Base-by-base conservation (phyloP, 169 alveolate genomes). In the Plasmodium reichenowi region DNA sequence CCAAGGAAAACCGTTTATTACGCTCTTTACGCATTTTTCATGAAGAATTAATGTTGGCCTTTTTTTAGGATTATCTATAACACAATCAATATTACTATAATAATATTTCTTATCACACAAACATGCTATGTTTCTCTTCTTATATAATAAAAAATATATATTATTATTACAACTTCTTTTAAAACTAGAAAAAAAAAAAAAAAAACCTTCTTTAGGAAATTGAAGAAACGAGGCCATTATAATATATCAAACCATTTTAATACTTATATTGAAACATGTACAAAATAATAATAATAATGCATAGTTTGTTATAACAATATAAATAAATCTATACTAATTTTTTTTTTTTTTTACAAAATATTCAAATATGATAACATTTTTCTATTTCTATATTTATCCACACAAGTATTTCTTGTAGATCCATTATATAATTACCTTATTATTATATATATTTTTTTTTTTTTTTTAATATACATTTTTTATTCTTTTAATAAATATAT, bases 1-100 rank as follows among this genome's bases (percentile, higher is more conserved):
- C 94, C 94, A 90, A 17, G 92, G 92, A 54, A 63, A 80, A 38
- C 94, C 94, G n/a, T 72, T 72, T 60, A 72, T 24, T 17, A 90
- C 15, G 47, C 48, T 68, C 60, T 87, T 76, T 9, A 76, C 94
- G 58, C 88, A 67, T 15, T 29, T 56, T 22, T 66, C 92, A 17
- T 74, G 71, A 12, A 83, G 74, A 43, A 63, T 66, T 68, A 90
- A 70, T 26, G 62, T 68, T 26, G 89, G 92, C 56, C 94, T 74
- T 38, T 91, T 85, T 2, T 22, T 12, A 20, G 94, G 94, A 20
- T 32, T 67, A 48, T 60, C 89, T 38, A 38, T 38, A 26, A 22
- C 64, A 74, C 62, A 73, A 62, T 58, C 58, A 12, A 20, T 22
- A 17, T 47, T 17, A 13, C 13, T 48, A 9, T 64, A 64, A 78